Percentiles rank a stretch among this genome's conserved stretches.
phyloP scores from a whole-genome alignment of 2,329 filamentous ascomycete species.

The Ascochyta rabiei region DNA sequence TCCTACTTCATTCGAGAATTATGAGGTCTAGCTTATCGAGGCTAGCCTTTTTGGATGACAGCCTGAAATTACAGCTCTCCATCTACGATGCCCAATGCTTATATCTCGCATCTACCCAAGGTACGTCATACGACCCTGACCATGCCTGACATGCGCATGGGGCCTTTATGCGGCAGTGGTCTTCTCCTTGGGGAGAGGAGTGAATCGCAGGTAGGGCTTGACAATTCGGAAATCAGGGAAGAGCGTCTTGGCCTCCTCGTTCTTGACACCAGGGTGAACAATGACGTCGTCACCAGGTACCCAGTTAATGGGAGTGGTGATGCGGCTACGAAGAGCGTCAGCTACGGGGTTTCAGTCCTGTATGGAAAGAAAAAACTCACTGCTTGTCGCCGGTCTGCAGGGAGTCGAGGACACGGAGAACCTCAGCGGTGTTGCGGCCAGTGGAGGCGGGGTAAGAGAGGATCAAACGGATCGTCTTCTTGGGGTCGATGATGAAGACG shows the following conservation, averaged over 20 bases:
- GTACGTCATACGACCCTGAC: slow-evolving; percentile 2
- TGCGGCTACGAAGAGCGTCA: slow-evolving; percentile 33
- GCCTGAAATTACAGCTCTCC: slow-evolving; percentile 7
- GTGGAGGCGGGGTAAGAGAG: slow-evolving; percentile 68
- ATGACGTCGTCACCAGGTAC: slow-evolving; percentile 65
- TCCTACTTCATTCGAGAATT: slow-evolving; percentile 6
- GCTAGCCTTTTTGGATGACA: background rate
- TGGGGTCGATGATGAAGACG: slow-evolving; percentile 69
- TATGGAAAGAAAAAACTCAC: background rate
- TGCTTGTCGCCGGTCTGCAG: slow-evolving; percentile 65
- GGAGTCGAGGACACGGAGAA: slow-evolving; percentile 58
- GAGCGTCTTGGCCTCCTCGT: slow-evolving; percentile 63
- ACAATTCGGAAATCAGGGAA: slow-evolving; percentile 67
- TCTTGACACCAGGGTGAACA: slow-evolving; percentile 64
- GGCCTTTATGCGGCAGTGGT: slow-evolving; percentile 53
- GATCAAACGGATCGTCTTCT: slow-evolving; percentile 68
- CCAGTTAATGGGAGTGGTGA: slow-evolving; percentile 69
- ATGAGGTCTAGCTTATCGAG: slow-evolving; percentile 7
- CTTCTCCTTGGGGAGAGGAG: slow-evolving; percentile 64
- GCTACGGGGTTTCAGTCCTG: background rate
- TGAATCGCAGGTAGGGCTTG: slow-evolving; percentile 67
- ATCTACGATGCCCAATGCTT: slow-evolving; percentile 12
- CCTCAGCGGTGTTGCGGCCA: slow-evolving; percentile 61
- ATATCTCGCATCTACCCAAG: slow-evolving; percentile 2
- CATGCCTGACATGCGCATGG: background rate